Conservation (phyloP, 768 basidiomycete species). For the Boletellus sp. region DNA sequence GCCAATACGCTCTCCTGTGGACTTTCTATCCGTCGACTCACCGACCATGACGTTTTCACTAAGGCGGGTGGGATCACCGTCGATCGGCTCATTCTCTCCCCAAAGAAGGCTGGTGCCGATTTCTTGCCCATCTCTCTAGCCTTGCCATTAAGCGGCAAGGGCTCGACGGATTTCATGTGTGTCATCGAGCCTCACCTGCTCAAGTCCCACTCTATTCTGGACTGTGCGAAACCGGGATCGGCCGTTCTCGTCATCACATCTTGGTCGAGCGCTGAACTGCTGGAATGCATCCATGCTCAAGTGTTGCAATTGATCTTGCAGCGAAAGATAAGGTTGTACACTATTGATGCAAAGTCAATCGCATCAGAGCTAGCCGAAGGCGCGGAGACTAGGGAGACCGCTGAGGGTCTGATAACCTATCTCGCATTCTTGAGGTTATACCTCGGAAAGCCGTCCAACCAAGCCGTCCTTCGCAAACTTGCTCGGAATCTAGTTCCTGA, state of each 20-base stretch:
- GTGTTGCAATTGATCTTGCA: conserved; percentile 40
- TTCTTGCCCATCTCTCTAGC: conserved; percentile 51
- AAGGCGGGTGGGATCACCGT: conserved; percentile 67
- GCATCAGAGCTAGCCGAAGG: conserved; percentile 34
- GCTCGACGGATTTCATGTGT: conserved; percentile 65
- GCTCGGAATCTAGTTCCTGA: conserved; percentile 46
- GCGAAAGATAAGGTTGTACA: conserved; percentile 55
- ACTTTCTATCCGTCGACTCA: conserved; percentile 58
- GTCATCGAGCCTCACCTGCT: conserved; percentile 75
- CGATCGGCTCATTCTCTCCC: conserved; percentile 64
- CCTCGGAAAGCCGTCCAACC: conserved; percentile 59
- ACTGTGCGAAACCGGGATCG: conserved; percentile 62
- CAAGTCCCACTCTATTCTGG: conserved; percentile 71
- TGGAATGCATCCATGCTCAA: conserved; percentile 57
- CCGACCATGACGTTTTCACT: conserved; percentile 73
- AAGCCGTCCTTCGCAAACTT: conserved; percentile 50
- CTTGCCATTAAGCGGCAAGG: conserved; percentile 53
- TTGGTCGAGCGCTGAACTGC: conserved; percentile 75
- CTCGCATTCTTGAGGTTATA: conserved; percentile 85
- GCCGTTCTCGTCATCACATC: conserved; percentile 69
- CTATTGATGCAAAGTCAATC: conserved; percentile 54
- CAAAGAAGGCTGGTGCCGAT: conserved; percentile 36
- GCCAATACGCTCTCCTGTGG: conserved; percentile 55
- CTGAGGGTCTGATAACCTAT: conserved; percentile 60
- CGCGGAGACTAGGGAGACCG: conserved; percentile 35